phyloP scores from a whole-genome alignment of 2,329 filamentous ascomycete genomes.

The Ceratocystis cacaofunesta region DNA sequence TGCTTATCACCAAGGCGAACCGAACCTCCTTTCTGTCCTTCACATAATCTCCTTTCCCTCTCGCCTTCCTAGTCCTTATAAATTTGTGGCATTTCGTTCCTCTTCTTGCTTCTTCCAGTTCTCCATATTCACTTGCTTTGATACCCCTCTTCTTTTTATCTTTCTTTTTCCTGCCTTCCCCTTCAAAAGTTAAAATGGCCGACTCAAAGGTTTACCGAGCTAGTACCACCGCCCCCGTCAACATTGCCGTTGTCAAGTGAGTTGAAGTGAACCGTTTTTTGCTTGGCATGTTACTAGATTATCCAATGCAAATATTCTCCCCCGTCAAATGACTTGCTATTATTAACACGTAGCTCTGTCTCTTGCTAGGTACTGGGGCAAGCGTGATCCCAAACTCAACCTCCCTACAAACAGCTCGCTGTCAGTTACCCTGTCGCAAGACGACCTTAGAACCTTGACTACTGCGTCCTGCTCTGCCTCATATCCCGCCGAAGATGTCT shows the following conservation, averaged over 20 bases:
- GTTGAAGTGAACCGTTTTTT: constrained; percentile 12
- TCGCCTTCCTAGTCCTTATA: background rate
- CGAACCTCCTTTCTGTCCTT: background rate
- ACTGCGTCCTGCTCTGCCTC: constrained; percentile 75
- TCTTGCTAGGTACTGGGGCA: constrained; percentile 65
- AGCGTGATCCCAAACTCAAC: constrained; percentile 85
- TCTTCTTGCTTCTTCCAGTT: background rate
- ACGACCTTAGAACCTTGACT: constrained; percentile 85
- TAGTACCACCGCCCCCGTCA: constrained; percentile 91
- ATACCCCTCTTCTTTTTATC: background rate
- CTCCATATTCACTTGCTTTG: background rate
- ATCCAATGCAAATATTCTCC: background rate
- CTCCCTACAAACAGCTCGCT: constrained; percentile 96
- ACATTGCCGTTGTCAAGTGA: constrained; percentile 95
- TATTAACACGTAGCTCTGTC: background rate
- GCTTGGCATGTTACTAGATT: background rate
- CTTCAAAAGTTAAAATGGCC: constrained; percentile 26
- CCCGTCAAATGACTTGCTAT: constrained; percentile 7
- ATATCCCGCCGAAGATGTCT: constrained; percentile 51
- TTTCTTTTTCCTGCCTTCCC: background rate
- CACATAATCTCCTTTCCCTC: background rate
- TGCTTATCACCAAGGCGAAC: background rate
- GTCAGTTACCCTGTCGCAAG: constrained; percentile 88
- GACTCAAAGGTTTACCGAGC: constrained; percentile 61
- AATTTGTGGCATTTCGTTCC: background rate